phyloP scores from a whole-genome alignment of 805 yeast species.

The Schizosaccharomyces cryophilus region DNA sequence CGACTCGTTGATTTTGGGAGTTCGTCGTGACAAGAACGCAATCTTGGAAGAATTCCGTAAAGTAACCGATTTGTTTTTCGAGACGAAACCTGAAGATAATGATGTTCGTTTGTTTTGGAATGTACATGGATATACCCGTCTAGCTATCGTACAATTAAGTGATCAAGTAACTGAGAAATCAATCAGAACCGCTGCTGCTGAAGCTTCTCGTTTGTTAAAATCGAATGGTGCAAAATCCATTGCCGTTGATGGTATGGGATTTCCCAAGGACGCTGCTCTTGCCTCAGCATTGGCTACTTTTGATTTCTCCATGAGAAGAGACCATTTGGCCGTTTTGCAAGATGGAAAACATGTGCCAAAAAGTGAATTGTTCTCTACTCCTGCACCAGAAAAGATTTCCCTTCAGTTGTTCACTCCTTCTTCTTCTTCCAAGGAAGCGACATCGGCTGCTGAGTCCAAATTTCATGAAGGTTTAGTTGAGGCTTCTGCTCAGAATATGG shows the following conservation, averaged over 20 bases:
- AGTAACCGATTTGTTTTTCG: not conserved
- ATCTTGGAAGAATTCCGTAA: not conserved
- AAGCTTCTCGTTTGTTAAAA: not conserved
- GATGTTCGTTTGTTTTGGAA: constrained; percentile 1
- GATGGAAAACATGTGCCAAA: not conserved
- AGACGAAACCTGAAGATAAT: not conserved
- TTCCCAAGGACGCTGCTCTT: not conserved
- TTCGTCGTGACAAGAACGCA: not conserved
- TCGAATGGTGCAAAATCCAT: not conserved
- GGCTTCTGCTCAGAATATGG: constrained; percentile 3
- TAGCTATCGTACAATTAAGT: not conserved
- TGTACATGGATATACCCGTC: not conserved
- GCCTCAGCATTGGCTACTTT: not conserved
- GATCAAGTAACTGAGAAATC: not conserved
- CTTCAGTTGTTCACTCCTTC: not conserved
- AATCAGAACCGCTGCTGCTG: not conserved
- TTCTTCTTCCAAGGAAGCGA: not conserved
- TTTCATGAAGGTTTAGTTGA: not conserved
- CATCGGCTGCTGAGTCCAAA: not conserved
- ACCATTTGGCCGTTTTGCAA: not conserved
- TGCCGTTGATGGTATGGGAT: not conserved
- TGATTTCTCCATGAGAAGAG: not conserved
- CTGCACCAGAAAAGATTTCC: not conserved
- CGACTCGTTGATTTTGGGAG: not conserved
- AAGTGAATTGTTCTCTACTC: not conserved